Evolutionary conservation across 202 grass and related monocot species (phyloP).

Genomic region (Zoysia matrella): DNA sequence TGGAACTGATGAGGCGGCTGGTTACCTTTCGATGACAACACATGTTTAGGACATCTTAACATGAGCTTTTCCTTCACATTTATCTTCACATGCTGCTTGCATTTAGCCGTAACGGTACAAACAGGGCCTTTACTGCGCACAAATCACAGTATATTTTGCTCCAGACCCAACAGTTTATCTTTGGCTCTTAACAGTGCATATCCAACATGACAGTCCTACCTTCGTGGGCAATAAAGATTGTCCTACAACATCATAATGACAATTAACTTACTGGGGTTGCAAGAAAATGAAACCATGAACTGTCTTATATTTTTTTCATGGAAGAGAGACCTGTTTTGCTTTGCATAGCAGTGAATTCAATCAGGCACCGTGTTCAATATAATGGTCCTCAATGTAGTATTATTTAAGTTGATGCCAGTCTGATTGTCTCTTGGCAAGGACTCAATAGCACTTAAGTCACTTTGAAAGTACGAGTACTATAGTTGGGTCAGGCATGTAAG

Average conservation of each 20-base stretch:
- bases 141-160: neutral
- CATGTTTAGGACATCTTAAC: neutral
- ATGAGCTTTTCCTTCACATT: neutral
- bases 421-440: slow-evolving; percentile 8
- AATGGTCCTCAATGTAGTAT: slow-evolving; percentile 1
- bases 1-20: neutral
- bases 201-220: neutral
- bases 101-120: neutral
- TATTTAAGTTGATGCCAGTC: slow-evolving; percentile 18
- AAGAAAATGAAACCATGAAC: neutral
- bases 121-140: neutral
- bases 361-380: neutral
- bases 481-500: neutral
- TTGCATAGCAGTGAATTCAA: neutral
- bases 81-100: slow-evolving; percentile 34
- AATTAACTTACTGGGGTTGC: neutral
- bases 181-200: neutral
- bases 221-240: neutral
- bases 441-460: neutral
- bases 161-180: neutral
- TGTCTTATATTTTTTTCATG: neutral
- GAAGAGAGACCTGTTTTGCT: neutral
- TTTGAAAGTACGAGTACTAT: neutral
- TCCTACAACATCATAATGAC: neutral
- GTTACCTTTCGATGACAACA: slow-evolving; percentile 11